Base-by-base conservation (phyloP, 495 filamentous ascomycete species). In the Cercophora samala region DNA sequence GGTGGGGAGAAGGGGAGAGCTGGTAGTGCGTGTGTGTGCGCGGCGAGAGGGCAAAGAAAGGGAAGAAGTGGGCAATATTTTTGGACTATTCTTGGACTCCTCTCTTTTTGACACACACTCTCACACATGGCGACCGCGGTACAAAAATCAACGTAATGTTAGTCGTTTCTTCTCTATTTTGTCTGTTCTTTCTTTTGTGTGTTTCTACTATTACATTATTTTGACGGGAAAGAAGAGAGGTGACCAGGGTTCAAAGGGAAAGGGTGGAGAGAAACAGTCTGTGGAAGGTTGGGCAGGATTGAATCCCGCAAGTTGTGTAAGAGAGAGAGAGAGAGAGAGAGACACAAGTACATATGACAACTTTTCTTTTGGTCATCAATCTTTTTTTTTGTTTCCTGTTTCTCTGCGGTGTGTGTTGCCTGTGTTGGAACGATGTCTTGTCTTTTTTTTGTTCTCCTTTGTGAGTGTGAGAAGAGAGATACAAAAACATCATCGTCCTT, bases 1-100 rank as follows among this genome's bases (percentile, higher is more conserved):
- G 26, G 26, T 8, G 26, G 26, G 58, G 24, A 37, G 9, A 61
- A 61, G 24, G 26, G 26, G 13, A 37, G 60, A 19, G n/a, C 18
- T 5, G 13, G 58, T 29, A 8, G 4, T 29, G 26, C 8, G 26
- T 29, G 26, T 29, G 26, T 29, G 26, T 29, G 4, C 8, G 26
- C 8, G 4, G 26, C 8, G 24, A 13, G 4, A 17, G 9, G 19
- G 22, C 4, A 25, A 25, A 3, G 25, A 21, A 29, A 22, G 58
- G 6, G 4, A 21, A 24, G 22, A 24, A 24, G 60, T 37, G 29
- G 60, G 26, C 19, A 21, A 13, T 37, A 42, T 62, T 62, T 29
- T 62, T 62, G 60, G 60, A 5, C 32, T 62, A 62, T 62, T 62
- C 24, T 29, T 42, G 22, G 60, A 25, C 24, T n/a, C 58, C n/a